Percentiles rank a stretch among this genome's conserved stretches.
These are phyloP conservation scores for Dionaea muscipula DNA, from an alignment of 179 eudicot species.

Conservation along the genomic window DNA sequence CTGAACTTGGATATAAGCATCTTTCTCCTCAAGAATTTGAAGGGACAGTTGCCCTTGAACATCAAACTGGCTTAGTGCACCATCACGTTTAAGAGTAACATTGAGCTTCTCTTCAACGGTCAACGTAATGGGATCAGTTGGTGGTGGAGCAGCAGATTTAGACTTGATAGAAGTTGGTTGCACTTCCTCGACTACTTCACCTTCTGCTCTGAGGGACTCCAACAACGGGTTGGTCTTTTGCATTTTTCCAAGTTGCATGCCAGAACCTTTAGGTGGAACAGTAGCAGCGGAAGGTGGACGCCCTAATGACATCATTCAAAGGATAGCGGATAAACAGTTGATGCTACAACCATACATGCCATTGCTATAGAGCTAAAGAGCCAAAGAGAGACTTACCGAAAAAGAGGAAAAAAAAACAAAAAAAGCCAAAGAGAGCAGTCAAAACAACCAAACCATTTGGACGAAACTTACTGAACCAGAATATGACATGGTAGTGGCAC, in stretches of 20 bases:
- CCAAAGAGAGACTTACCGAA: no score
- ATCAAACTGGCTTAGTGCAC: conserved; percentile 80
- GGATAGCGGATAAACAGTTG: conserved; percentile 5
- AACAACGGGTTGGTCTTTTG: conserved; percentile 74
- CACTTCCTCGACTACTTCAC: conserved; percentile 89
- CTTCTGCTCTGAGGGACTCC: conserved; percentile 97
- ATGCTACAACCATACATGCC: not conserved
- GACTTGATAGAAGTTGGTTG: conserved; percentile 52
- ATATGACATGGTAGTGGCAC: no score
- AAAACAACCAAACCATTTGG: no score
- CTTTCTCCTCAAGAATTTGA: conserved; percentile 86
- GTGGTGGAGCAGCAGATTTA: conserved; percentile 74
- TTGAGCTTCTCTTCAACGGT: conserved; percentile 87
- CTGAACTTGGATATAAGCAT: conserved; percentile 94
- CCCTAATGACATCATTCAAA: conserved; percentile 31
- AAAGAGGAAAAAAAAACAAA: no score
- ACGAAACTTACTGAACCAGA: no score
- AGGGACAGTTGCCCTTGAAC: conserved; percentile 88
- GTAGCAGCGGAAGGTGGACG: conserved; percentile 68
- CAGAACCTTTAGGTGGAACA: conserved; percentile 84
- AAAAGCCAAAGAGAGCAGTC: no score
- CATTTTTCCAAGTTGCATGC: conserved; percentile 90
- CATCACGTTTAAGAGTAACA: conserved; percentile 76
- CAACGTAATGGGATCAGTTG: conserved; percentile 82
- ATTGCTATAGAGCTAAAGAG: no score